phyloP scores from a whole-genome alignment of 164 flowering plant genomes.

The Santalum album region DNA sequence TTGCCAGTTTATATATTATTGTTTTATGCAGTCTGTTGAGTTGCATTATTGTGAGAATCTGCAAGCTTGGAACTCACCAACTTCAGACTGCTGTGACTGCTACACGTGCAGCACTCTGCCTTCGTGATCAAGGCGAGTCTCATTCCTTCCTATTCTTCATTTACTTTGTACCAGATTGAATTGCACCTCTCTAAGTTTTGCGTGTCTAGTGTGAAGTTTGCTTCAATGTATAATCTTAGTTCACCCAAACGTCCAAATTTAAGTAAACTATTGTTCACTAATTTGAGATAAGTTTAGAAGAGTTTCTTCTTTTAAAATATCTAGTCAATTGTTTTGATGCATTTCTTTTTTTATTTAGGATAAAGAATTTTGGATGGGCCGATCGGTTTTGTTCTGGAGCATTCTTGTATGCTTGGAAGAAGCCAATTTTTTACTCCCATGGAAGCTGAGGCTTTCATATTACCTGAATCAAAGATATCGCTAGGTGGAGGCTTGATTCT shows the following conservation, averaged over 20 bases:
- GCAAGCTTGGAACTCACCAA: conserved; percentile 81
- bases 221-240: too few relatives aligned
- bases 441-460: conserved; percentile 52
- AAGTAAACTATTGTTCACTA: too few relatives aligned
- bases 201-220: neutral
- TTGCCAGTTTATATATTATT: too few relatives aligned
- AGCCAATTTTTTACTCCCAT: conserved; percentile 55
- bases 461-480: conserved; percentile 50
- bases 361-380: conserved; percentile 65
- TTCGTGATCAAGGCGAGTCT: conserved; percentile 53
- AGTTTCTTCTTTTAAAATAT: too few relatives aligned
- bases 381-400: conserved; percentile 66
- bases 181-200: too few relatives aligned
- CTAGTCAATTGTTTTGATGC: neutral
- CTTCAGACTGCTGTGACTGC: conserved; percentile 90
- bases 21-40: conserved; percentile 57
- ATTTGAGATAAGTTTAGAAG: too few relatives aligned
- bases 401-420: conserved; percentile 64
- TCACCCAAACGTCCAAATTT: too few relatives aligned
- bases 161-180: too few relatives aligned
- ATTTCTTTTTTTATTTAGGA: conserved; percentile 24
- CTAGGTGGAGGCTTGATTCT: conserved; percentile 78
- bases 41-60: conserved; percentile 43
- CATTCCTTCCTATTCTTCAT: neutral
- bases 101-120: conserved; percentile 68